Evolutionary conservation across 192 early-diverging fungal genomes (phyloP), one percentile per base, ranked within the genome.

Genomic region (Backusella morwellensis): DNA sequence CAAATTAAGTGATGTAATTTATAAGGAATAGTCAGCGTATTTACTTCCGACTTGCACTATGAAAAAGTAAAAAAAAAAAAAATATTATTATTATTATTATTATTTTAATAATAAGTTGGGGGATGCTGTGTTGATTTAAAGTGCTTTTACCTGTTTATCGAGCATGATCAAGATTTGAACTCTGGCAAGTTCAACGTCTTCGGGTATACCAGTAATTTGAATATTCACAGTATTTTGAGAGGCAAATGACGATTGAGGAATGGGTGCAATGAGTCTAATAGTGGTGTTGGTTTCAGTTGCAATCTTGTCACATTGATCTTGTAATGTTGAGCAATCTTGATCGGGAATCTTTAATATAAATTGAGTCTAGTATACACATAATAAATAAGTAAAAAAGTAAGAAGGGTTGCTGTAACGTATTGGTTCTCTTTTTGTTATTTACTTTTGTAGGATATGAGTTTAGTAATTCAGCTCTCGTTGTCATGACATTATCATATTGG

Each of bases 1-100:
- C 90, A 88, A 19, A 95, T 81, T 56, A 95, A 81, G 67, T 91
- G 84, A 75, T 94, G 93, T n/a, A 88, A 85, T 73, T 88, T 87
- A 34, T 72, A 56, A 35, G 81, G 81, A 76, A 82, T 74, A 85
- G 81, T 69, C 26, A 92, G 35, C 6, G 77, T 81, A 44, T 85
- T 81, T 47, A 72, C 67, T 41, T 76, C 54, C 21, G 92, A 77
- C 19, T 88, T 85, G 36, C 79, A 47, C 89, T 89, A 68, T 41
- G 56, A 35, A 82, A 66, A 41, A 41, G 75, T 35, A 54, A 75
- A 35, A 36, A 74, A 63, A 56, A 66, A 68, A 36, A 50, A 29
- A 29, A 29, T 41, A 21, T 70, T 23, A 56, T 23, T 50, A 56
- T 23, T 26, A 56, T 56, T 19, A 9, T 56, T 26, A 56, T 23